Base-by-base conservation (phyloP, 2,329 filamentous ascomycete genomes). In the Colletotrichum cuscutae region DNA sequence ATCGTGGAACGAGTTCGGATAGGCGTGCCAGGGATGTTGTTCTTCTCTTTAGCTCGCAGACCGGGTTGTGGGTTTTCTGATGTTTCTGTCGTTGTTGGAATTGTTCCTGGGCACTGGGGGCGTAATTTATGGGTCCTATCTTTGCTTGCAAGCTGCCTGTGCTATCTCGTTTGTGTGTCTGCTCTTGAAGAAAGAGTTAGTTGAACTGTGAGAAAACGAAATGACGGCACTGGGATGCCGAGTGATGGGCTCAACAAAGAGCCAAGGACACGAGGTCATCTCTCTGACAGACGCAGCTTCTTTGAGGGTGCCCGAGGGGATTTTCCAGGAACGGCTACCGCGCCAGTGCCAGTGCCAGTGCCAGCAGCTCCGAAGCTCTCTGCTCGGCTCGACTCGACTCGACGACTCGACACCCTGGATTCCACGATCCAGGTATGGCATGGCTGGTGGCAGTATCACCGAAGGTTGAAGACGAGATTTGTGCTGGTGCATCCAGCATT, bases 161-260 rank as follows among this genome's bases (percentile, higher is more conserved):
- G 13, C 37, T 42, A 42, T 42, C 37, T 42, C 15, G 13, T 42
- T 42, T 37, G 37, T 12, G 37, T 42, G 37, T 9, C 53, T 56
- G 22, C 53, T 22, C 49, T 42, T 22, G 52, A 57, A 52, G 60
- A 57, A 58, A 58, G 42, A 49, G 42, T 22, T 32, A 46, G 26
- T 37, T 15, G 53, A 35, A 24, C 30, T 15, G 7, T 52, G 19
- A 58, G 32, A 71, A 56, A 62, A 68, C 15, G 65, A 68, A 71
- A 71, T 60, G 24, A 71, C 68, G 64, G 68, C 56, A 71, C 64
- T 60, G 68, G 68, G 64, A 68, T 71, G 68, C 68, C 57, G 64
- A 37, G 63, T 46, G 30, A 57, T 32, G 32, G 54, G 61, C 46
- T 60, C 42, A 32, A 67, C 56, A 71, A 71, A 67, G 68, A 56